Base-by-base conservation (phyloP, 495 filamentous ascomycete species). In the Annulohypoxylon nitens region DNA sequence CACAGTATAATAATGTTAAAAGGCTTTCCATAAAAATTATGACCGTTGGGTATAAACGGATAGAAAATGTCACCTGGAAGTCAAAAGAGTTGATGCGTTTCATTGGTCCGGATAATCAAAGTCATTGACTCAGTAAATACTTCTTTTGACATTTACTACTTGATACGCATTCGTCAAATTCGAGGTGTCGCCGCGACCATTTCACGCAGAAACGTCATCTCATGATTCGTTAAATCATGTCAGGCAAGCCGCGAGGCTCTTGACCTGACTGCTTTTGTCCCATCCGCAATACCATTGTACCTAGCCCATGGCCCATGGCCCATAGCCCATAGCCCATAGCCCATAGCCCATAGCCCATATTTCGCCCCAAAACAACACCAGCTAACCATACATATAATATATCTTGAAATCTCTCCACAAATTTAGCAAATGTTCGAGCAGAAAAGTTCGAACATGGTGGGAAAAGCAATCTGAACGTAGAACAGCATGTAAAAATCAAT, bases 201-300 rank as follows among this genome's bases (percentile, higher is more conserved):
- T 36, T 70, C 3, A 30, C 60, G 50, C 60, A 45, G 64, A 70
- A 71, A 71, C 61, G 23, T 71, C 45, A 71, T 63, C 11, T 71
- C 72, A 43, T 75, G 63, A 75, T 75, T 75, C 72, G 47, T 75
- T 36, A 70, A 68, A 71, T 68, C 67, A 68, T 65, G 67, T 60
- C 47, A 61, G 64, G 59, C 33, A 61, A 71, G 67, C 72, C 67
- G 67, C 53, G 72, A 75, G 67, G 67, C 72, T 67, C 67, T 60
- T 37, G 10, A 39, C 71, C 53, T 18, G 34, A 33, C 30, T 20
- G 47, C 51, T 64, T 75, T 75, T 60, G 39, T 26, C 43, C 58
- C 61, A 55, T 58, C 45, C 50, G 37, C 36, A 45, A 53, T 71
- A 61, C 50, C 60, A 34, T 71, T 75, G 62, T 45, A 51, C 23